Evolutionary conservation across 345 rosid species (phyloP), one percentile per base, ranked within the genome.

Genomic region (Lumnitzera littorea): DNA sequence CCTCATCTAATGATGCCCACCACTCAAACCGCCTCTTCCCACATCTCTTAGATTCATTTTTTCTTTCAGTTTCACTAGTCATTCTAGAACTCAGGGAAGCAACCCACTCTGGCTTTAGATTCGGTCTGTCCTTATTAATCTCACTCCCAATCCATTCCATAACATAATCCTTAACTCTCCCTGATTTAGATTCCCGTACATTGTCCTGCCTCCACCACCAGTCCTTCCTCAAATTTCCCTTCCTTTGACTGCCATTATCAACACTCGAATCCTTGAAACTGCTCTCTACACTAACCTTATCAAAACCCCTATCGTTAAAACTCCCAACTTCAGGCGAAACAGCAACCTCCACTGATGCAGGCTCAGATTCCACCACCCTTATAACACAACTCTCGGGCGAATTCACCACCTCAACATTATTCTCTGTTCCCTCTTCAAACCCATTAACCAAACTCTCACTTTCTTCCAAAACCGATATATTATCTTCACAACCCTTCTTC

Each of bases 81-180:
- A 36, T 29, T 57, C 64, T 69, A 0, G 81, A 61, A 27, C 85
- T 73, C 15, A 36, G 23, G 11, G 69, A 64, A 2, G 68, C 80
- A 62, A 80, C 74, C 98, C 98, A 91, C 57, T 77, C 82, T 24
- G 83, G 75, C 50, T 69, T 83, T 0, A 9, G 10, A 36, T 7
- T 36, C 10, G 96, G 99, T 62, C 82, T 86, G 79, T 85, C 97
- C 71, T 81, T 75, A 65, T 80, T 82, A 57, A 87, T 79, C 79
- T 85, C 98, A 2, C 82, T 78, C 29, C 96, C 98, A 72, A 92
- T 84, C 98, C 98, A 92, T 51, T 92, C 88, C 82, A 70, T 85
- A 66, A 89, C 98, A 68, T 89, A 85, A 25, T 91, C 96, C 67
- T 87, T 89, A 74, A 81, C 85, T 53, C 58, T 69, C 49, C 82